Evolutionary conservation across 345 rosid genomes (phyloP), one percentile per base, ranked within the genome.

Genomic region (Boechera divaricarpa): DNA sequence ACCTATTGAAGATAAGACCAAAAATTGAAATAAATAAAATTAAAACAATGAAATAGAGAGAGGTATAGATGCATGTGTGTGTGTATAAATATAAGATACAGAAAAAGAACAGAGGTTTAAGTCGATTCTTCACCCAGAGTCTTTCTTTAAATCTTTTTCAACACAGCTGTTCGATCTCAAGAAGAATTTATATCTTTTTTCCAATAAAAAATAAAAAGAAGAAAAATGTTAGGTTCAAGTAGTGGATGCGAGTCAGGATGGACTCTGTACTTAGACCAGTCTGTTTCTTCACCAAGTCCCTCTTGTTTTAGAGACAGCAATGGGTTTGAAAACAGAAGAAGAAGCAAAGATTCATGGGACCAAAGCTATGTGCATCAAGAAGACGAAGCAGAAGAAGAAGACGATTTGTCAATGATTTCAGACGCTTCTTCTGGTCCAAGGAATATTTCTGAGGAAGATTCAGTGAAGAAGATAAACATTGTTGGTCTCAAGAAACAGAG

Each of bases 401-500:
- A 91, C 6, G 98, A 88, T 61, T 82, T 89, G 79, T 94, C 98
- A 1, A 92, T 94, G 98, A 86, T 92, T 36, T 94, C 98, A 15
- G 98, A 94, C 82, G 98, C 98, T 61, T 94, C 98, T 71, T 94
- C 98, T n/a, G 98, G 98, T 13, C 97, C 98, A 64, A 93, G 93
- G 28, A 89, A 84, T 78, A 58, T 90, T 33, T 66, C 52, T 21
- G 89, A 90, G 65, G 89, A 87, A 63, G 82, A 74, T 15, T 67
- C 53, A 29, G 69, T 51, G 63, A 78, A 78, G 53, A 72, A 49
- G 32, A 24, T 48, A 36, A 54, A 61, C 49, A 42, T 32, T 57
- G 68, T 66, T 51, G 45, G 73, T 66, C 58, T 83, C 32, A 82
- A 78, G 70, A 78, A 81, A 68, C 78, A 80, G 48, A 82, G 58